A percentile compares a stretch with the other conserved stretches of the same genome.
These are phyloP conservation scores for Aegilops umbellulata DNA, from an alignment of 176 grass and related monocot species.

Conservation along the genomic window DNA sequence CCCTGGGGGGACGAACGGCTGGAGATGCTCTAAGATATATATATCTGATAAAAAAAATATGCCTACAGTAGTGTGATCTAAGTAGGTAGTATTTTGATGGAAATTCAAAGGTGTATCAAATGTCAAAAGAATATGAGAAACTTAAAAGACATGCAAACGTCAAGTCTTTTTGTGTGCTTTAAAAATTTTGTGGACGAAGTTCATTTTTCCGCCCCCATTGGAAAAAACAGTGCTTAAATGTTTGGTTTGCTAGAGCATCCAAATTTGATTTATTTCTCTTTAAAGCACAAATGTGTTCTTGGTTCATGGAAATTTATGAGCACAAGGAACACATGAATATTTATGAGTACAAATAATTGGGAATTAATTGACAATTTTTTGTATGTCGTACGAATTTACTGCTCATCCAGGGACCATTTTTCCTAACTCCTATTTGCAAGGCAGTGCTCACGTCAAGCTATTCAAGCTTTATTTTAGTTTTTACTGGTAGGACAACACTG, in stretches of 20 bases:
- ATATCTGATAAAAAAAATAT: no score
- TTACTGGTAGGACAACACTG: not conserved
- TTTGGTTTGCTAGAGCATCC: not conserved
- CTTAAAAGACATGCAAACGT: not conserved
- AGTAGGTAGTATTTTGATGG: not conserved
- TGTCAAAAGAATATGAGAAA: not conserved
- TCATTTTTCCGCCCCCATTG: not conserved
- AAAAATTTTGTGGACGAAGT: not conserved
- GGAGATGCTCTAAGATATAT: no score
- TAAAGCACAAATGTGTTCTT: not conserved
- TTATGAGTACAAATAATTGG: not conserved
- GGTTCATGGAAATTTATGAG: not conserved
- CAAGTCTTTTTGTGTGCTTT: not conserved
- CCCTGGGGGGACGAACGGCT: no score
- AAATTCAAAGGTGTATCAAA: not conserved
- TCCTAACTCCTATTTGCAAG: not conserved
- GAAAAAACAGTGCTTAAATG: not conserved
- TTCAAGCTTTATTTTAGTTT: not conserved
- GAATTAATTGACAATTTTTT: not conserved
- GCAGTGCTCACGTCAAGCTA: not conserved
- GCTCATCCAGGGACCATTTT: not conserved
- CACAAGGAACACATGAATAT: not conserved
- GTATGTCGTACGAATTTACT: not conserved
- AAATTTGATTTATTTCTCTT: not conserved
- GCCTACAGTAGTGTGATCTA: not conserved